Percentiles rank a stretch among this genome's conserved stretches.
Conservation (phyloP, 345 rosid species). For the Pistacia atlantica region DNA sequence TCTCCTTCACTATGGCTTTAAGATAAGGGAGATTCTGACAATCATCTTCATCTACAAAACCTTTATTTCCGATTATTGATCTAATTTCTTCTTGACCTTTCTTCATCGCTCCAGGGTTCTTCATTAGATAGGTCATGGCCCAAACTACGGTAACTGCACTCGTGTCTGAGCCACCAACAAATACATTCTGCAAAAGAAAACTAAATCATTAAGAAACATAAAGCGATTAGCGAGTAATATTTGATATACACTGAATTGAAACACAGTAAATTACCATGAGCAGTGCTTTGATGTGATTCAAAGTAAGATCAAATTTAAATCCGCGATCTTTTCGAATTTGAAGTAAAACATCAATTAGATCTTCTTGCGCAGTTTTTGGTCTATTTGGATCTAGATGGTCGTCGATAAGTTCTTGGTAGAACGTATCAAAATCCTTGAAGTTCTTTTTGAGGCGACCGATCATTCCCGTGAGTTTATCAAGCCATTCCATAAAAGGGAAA, state of each 20-base stretch:
- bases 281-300: constrained; percentile 54
- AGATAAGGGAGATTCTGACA: constrained; percentile 21
- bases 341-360: constrained; percentile 44
- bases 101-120: constrained; percentile 20
- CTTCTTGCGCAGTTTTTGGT: constrained; percentile 28
- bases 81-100: constrained; percentile 33
- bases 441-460: constrained; percentile 32
- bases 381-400: constrained; percentile 35
- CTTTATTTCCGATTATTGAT: constrained; percentile 12
- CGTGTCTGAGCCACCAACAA: constrained; percentile 35
- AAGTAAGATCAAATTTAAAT: constrained; percentile 24
- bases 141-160: constrained; percentile 24
- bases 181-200: constrained; percentile 23
- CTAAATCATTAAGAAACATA: no score
- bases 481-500: constrained; percentile 30
- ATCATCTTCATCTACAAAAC: constrained; percentile 29
- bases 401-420: constrained; percentile 42
- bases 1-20: constrained; percentile 38
- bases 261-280: constrained; percentile 37
- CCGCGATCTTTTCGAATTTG: constrained; percentile 29
- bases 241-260: no score
- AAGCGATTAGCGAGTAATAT: no score
- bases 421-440: constrained; percentile 37
- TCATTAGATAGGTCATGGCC: constrained; percentile 28
- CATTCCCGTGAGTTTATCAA: constrained; percentile 36